Evolutionary conservation across 768 basidiomycete genomes (phyloP).

Genomic region (Boletellus sp.): DNA sequence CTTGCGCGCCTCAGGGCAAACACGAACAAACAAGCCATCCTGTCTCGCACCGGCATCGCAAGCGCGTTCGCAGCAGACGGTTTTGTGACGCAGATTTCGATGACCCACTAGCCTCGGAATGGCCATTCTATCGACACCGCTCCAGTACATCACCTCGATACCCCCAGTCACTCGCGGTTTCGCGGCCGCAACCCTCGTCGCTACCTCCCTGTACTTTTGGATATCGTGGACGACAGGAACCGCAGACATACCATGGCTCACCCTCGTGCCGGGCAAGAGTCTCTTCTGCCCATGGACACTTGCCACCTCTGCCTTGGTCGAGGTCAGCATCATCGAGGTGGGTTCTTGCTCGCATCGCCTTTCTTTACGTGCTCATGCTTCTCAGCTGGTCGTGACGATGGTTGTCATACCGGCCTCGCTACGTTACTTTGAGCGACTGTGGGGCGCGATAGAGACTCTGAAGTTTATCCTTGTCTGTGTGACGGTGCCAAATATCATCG

Average conservation of each 20-base stretch:
- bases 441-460: constrained; percentile 82
- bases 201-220: constrained; percentile 62
- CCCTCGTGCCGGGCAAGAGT: constrained; percentile 76
- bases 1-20: constrained; percentile 17
- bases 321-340: constrained; percentile 81
- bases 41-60: neutral
- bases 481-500: constrained; percentile 82
- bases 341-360: constrained; percentile 25
- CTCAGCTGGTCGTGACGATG: constrained; percentile 71
- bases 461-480: constrained; percentile 84
- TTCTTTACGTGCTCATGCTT: constrained; percentile 5
- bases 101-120: constrained; percentile 36
- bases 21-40: constrained; percentile 21
- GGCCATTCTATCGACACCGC: constrained; percentile 73
- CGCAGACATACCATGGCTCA: constrained; percentile 60
- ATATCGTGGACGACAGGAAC: constrained; percentile 51
- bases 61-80: constrained; percentile 1
- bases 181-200: constrained; percentile 55
- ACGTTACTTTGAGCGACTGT: constrained; percentile 90
- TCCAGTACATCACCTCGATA: constrained; percentile 64
- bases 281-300: constrained; percentile 92
- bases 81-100: constrained; percentile 4
- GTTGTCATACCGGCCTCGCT: constrained; percentile 77
- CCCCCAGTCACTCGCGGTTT: constrained; percentile 79
- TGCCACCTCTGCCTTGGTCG: constrained; percentile 83